Evolutionary conservation across 176 grass and related monocot species (phyloP), one percentile per base, ranked within the genome.

Genomic region (Bothriochloa decipiens): DNA sequence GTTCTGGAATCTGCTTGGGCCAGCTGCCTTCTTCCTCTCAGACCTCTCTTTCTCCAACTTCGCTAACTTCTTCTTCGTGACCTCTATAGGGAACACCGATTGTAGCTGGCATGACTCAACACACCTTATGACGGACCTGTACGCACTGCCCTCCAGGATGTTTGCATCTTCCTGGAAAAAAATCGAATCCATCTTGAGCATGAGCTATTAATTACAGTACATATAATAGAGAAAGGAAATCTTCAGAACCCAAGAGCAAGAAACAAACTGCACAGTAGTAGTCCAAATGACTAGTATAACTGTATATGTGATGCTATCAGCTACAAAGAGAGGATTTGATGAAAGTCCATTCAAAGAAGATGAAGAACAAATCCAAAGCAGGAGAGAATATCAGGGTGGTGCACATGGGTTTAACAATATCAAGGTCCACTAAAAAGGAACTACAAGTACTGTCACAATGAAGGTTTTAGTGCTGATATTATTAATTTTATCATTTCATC

Each of bases 41-140:
- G 81, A 83, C 83, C 83, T 94, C 58, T 81, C 86, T 73, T 88
- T 97, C 67, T 94, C 92, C 49, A 90, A 73, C 45, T 70, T 82
- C 1, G 55, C 22, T 43, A 94, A 82, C 77, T 87, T 88, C 83
- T 82, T 94, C 84, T 79, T 97, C 45, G 90, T 23, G 39, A 20
- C 67, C 1, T 87, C 81, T 11, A 74, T 70, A 60, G 26, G 94
- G 75, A 94, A 97, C 10, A 78, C 89, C 0, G 92, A 91, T 41
- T 85, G 68, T 11, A 97, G 83, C 17, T 92, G 87, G 84, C 94
- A 97, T 17, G 61, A 67, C 76, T 94, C 86, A 0, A 92, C 90
- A 33, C 94, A 97, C 78, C 81, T 92, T 81, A 97, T 92, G 46
- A 97, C 61, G 14, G 92, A 86, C 83, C 78, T 97, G 72, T 86